Evolutionary conservation across 2,329 filamentous ascomycete species (phyloP).

Genomic region (Aspergillus pseudotamarii): DNA sequence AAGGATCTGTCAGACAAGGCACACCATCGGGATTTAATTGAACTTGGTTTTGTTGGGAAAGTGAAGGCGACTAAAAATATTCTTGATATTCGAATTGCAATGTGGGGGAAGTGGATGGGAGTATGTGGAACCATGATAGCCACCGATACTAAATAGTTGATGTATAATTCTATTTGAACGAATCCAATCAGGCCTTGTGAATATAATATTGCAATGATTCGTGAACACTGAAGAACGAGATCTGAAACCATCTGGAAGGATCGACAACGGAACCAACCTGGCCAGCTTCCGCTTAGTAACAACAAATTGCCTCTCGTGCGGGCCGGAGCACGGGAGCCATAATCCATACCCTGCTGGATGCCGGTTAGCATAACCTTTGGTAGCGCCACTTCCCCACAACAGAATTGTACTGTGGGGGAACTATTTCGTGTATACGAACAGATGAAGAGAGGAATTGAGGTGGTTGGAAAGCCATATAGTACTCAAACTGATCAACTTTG

Average conservation of each 20-base stretch:
- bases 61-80: no score
- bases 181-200: not conserved
- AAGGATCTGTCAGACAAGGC: rapidly evolving
- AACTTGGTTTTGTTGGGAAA: no score
- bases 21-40: no score
- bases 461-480: no score
- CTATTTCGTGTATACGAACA: not conserved
- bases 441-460: not conserved
- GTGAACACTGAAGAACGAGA: not conserved
- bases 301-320: no score
- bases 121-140: no score
- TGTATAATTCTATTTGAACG: not conserved
- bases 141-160: rapidly evolving
- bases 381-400: not conserved
- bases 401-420: not conserved
- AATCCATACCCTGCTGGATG: not conserved
- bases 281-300: not conserved
- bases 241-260: not conserved
- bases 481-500: not conserved
- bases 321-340: not conserved
- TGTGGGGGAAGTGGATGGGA: no score
- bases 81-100: no score
- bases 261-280: not conserved
- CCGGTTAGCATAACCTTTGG: not conserved
- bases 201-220: not conserved